These are phyloP conservation scores for Alternaria postmessia DNA, from an alignment of 2,329 filamentous ascomycete species.

Conservation along the genomic window DNA sequence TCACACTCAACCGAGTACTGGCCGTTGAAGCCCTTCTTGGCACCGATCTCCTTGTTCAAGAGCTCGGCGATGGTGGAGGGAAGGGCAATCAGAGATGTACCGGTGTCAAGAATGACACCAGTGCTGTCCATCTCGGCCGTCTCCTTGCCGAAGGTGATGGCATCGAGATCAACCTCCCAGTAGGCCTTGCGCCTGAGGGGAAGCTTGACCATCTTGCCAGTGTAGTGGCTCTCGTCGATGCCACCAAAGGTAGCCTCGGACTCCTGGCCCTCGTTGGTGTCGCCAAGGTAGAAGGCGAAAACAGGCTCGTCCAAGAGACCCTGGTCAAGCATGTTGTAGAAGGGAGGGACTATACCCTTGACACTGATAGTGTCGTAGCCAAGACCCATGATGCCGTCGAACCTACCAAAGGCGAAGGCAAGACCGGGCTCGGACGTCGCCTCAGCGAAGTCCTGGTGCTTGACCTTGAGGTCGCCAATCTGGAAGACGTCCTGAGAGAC, in stretches of 20 bases:
- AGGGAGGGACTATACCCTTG: conserved; percentile 91
- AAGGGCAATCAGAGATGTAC: conserved; percentile 95
- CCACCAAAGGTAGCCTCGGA: conserved; percentile 93
- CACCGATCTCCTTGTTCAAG: conserved; percentile 96
- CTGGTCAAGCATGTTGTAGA: conserved; percentile 95
- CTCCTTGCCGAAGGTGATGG: conserved; percentile 86
- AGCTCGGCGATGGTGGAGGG: conserved; percentile 92
- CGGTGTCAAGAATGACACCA: conserved; percentile 96
- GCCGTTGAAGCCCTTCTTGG: conserved; percentile 96
- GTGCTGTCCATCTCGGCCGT: conserved; percentile 91
- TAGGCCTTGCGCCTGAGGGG: conserved; percentile 98
- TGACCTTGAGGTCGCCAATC: conserved; percentile 88
- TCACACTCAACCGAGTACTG: conserved; percentile 94
- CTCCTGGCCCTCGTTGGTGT: conserved; percentile 73
- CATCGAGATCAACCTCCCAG: conserved; percentile 97
- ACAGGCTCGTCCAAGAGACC: conserved; percentile 88
- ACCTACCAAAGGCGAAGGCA: conserved; percentile 96
- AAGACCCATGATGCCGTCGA: conserved; percentile 95
- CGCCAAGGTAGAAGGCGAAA: conserved; percentile 95
- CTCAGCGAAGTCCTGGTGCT: conserved; percentile 94
- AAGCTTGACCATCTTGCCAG: conserved; percentile 89
- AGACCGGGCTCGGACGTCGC: conserved; percentile 94
- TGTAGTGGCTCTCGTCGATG: conserved; percentile 80
- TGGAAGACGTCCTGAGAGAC: conserved; percentile 86
- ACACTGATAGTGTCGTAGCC: conserved; percentile 97